A percentile compares a stretch with the other conserved stretches of the same genome.
Evolutionary conservation across 108 stramenopile genomes (phyloP).

Genomic region (Stephanodiscus triporus): DNA sequence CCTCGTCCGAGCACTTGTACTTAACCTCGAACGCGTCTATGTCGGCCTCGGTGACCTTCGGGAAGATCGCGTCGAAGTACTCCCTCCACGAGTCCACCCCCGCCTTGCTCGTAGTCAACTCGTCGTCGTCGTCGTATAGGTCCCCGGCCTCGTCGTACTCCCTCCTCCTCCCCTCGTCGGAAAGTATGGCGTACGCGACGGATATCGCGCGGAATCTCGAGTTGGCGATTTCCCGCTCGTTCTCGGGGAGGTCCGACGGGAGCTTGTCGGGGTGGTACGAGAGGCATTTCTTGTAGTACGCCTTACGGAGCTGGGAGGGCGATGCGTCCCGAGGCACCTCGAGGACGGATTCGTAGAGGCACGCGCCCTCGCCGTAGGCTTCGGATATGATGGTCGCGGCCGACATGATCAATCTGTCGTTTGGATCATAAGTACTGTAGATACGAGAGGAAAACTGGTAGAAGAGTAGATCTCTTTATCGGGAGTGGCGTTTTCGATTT

Average conservation of each 20-base stretch:
- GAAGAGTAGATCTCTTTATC: too few relatives aligned
- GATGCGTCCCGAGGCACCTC: slow-evolving; percentile 49
- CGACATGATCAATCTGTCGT: slow-evolving; percentile 44
- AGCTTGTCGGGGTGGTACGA: slow-evolving; percentile 81
- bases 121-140: slow-evolving; percentile 59
- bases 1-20: slow-evolving; percentile 88
- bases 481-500: too few relatives aligned
- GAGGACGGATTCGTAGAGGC: slow-evolving; percentile 73
- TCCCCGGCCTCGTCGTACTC: slow-evolving; percentile 76
- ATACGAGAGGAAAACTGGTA: too few relatives aligned
- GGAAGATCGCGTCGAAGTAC: slow-evolving; percentile 81
- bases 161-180: slow-evolving; percentile 43
- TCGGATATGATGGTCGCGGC: slow-evolving; percentile 44
- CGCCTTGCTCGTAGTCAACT: slow-evolving; percentile 37
- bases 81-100: slow-evolving; percentile 52
- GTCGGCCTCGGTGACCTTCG: slow-evolving; percentile 66
- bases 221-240: slow-evolving; percentile 40
- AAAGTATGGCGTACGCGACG: slow-evolving; percentile 49
- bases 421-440: too few relatives aligned
- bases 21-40: slow-evolving; percentile 81
- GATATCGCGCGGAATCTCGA: slow-evolving; percentile 50
- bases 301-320: slow-evolving; percentile 73
- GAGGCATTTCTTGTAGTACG: slow-evolving; percentile 75
- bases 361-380: slow-evolving; percentile 69
- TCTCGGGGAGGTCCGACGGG: slow-evolving; percentile 6